Percentiles rank a stretch among this genome's conserved stretches.
Conservation (phyloP, 2,329 filamentous ascomycete species). For the Tolypocladium endophyticum region DNA sequence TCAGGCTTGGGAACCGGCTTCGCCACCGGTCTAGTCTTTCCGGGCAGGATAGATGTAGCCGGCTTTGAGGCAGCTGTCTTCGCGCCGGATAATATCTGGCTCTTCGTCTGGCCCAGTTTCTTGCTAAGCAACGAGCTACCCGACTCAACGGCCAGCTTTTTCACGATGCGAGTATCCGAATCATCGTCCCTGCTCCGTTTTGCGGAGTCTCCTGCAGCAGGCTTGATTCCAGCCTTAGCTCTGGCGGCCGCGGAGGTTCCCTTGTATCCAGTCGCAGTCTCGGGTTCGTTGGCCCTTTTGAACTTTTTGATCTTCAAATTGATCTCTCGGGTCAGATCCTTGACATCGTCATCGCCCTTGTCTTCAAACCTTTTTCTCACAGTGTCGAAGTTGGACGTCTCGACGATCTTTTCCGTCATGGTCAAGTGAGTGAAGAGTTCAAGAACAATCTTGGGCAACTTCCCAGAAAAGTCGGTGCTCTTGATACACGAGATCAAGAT, state of each 20-base stretch:
- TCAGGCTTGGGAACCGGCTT: slow-evolving; percentile 31
- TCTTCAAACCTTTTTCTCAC: slow-evolving; percentile 53
- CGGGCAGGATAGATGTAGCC: slow-evolving; percentile 31
- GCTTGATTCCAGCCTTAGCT: slow-evolving; percentile 21
- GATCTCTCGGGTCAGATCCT: slow-evolving; percentile 49
- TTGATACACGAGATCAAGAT: slow-evolving; percentile 44
- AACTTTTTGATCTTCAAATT: slow-evolving; percentile 34
- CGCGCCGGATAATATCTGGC: slow-evolving; percentile 16
- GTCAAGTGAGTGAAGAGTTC: slow-evolving; percentile 51
- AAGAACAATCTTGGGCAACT: slow-evolving; percentile 44
- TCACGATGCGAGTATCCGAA: slow-evolving; percentile 25
- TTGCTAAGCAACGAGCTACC: slow-evolving; percentile 25
- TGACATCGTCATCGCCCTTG: slow-evolving; percentile 54
- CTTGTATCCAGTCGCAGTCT: slow-evolving; percentile 24
- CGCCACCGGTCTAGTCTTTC: slow-evolving; percentile 32
- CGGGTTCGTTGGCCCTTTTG: slow-evolving; percentile 19
- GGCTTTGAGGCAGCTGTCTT: slow-evolving; percentile 20
- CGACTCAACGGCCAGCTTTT: slow-evolving; percentile 31
- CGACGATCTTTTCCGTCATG: slow-evolving; percentile 49
- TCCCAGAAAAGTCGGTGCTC: slow-evolving; percentile 39
- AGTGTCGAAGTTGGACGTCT: slow-evolving; percentile 55
- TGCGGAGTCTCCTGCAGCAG: slow-evolving; percentile 15
- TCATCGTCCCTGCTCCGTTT: slow-evolving; percentile 31
- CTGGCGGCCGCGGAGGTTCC: slow-evolving; percentile 28
- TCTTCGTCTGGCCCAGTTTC: slow-evolving; percentile 27